Base-by-base conservation (phyloP, 305 asterid genomes). In the Solanum hybrid region DNA sequence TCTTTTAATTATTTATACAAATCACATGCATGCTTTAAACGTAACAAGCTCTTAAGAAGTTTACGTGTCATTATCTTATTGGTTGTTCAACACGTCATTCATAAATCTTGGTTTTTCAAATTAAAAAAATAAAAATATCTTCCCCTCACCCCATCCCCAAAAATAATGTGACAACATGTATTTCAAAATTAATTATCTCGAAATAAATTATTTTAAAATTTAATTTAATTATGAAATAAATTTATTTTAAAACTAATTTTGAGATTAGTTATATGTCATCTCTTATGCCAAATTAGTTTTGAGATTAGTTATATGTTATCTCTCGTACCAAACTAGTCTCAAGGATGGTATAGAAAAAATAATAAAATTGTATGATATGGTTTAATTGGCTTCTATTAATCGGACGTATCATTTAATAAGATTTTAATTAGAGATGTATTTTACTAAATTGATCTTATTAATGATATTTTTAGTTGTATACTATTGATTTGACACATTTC, bases 401-500 rank as follows among this genome's bases (percentile, higher is more conserved):
- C 5, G 9, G 2, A 60, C 5, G 3, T 7, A 60, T 60, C 2
- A 7, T 60, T 60, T 60, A 60, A 20, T 60, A 20, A 60, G 10
- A 20, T 7, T 20, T 56, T 60, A 20, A 7, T 20, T 60, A 3
- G 26, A 56, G 11, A 20, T 60, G 10, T 0, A 20, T 60, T 60
- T 51, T 51, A 60, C 0, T 60, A 8, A 20, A 7, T 20, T 60
- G 5, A 20, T 60, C 4, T 6, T 60, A 60, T 60, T 60, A 60
- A 60, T 60, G 5, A 60, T 20, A 7, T 60, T 60, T 60, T 20
- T 7, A 20, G 2, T 42, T 42, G 1, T 42, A 1, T 0, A 16
- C 3, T 14, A 14, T 16, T 14, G 8, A 51, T 0, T 51, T 51
- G 0, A 0, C 3, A 51, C 3, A 1, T 0, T 0, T 5, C 8